Conservation (phyloP, 1,139 yeast species). For the Lodderomyces margitis region DNA sequence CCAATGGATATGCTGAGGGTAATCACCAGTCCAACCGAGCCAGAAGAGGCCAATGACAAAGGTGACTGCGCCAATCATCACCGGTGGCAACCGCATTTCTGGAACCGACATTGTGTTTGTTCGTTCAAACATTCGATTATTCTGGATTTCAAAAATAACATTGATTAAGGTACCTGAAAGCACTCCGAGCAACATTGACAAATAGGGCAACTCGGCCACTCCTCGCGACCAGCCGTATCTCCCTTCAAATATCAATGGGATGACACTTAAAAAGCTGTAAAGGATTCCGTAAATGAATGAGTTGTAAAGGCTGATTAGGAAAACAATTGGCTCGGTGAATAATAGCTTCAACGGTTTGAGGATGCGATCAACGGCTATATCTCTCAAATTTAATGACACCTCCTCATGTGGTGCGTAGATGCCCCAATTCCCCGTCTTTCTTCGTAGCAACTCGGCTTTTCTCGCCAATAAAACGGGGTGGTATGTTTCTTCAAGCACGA, state of each 20-base stretch:
- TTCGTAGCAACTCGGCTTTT: constrained; percentile 63
- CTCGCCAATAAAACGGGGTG: constrained; percentile 47
- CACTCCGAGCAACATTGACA: constrained; percentile 65
- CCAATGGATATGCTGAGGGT: constrained; percentile 68
- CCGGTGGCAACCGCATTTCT: constrained; percentile 72
- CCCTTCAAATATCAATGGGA: constrained; percentile 66
- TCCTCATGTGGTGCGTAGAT: constrained; percentile 82
- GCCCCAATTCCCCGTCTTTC: constrained; percentile 66
- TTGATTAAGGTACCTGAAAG: constrained; percentile 49
- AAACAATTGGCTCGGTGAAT: constrained; percentile 67
- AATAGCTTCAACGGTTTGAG: constrained; percentile 70
- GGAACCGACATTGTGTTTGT: constrained; percentile 65
- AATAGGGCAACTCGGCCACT: constrained; percentile 59
- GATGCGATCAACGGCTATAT: constrained; percentile 65
- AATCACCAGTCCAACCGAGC: constrained; percentile 84
- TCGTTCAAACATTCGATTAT: constrained; percentile 17
- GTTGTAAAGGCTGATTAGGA: constrained; percentile 68
- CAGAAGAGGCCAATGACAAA: constrained; percentile 79
- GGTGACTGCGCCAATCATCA: constrained; percentile 63
- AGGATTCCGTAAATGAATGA: constrained; percentile 83
- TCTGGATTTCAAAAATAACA: constrained; percentile 25
- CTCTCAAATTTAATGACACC: constrained; percentile 56
- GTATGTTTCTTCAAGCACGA: constrained; percentile 48
- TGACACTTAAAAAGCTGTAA: constrained; percentile 72
- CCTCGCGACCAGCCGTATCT: constrained; percentile 57